Evolutionary conservation across 1,139 yeast species (phyloP), one percentile per base, ranked within the genome.

Genomic region (Saccharomyces uvarum): DNA sequence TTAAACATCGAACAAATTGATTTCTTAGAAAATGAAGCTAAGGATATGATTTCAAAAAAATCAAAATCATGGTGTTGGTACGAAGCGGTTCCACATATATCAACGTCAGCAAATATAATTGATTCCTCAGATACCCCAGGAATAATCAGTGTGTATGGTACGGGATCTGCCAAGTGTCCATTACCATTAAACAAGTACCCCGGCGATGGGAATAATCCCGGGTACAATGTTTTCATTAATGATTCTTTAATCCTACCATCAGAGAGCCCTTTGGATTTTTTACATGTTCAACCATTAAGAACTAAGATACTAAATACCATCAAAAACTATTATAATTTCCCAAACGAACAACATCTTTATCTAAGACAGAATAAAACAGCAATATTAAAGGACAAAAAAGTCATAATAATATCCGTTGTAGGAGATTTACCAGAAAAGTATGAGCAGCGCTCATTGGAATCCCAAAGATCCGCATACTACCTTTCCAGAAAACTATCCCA

Each of bases 401-500:
- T 63, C 24, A 32, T 66, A 2, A 61, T 68, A 14, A 58, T 69
- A n/a, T 61, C 69, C 13, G 56, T 67, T 6, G 65, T 61, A n/a
- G 71, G 71, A 0, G 57, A 59, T 51, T 54, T 69, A 24, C 72
- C 72, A n/a, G 70, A 67, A 4, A 63, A 63, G 54, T 69, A 68
- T 53, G 70, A 66, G 51, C 64, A 63, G 42, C 50, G 54, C 13
- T 61, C 70, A 2, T 44, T 66, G n/a, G 67, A 64, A 9, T 61
- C 61, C 38, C 66, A 63, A 49, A 55, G 66, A 21, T 57, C 67
- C 2, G 65, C 71, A 1, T 59, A 59, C 24, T 63, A 66, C 48
- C 52, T 68, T 8, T 57, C 67, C n/a, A 55, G 52, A 26, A 63
- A 63, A 48, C 38, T 68, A 26, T 61, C 67, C 4, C 57, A 61